Conservation (phyloP, 805 yeast genomes). For the Cyberlindnera nakhonratchasimensis region DNA sequence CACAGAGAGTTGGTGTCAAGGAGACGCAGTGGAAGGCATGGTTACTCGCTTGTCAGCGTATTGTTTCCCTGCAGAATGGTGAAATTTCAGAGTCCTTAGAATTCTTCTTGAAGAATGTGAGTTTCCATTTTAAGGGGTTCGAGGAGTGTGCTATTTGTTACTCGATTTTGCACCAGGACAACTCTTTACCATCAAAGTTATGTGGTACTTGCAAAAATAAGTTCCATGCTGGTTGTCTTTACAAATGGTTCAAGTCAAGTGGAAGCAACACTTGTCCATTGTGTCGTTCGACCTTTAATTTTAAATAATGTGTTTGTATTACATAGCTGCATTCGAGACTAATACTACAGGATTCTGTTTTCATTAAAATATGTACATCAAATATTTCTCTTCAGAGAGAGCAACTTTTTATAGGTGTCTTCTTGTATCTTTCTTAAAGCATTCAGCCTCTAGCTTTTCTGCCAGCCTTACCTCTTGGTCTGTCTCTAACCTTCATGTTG, state of each 20-base stretch:
- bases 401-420: background rate
- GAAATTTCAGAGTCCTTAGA: constrained; percentile 45
- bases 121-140: constrained; percentile 84
- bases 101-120: constrained; percentile 56
- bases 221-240: constrained; percentile 93
- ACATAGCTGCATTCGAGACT: background rate
- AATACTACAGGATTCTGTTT: no score
- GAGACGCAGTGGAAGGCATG: constrained; percentile 94
- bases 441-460: constrained; percentile 13
- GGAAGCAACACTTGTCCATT: constrained; percentile 92
- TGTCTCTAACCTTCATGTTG: constrained; percentile 81
- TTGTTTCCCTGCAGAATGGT: constrained; percentile 71
- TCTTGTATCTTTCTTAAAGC: background rate
- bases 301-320: constrained; percentile 26
- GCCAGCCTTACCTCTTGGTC: constrained; percentile 70
- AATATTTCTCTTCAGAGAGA: no score
- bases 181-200: constrained; percentile 81
- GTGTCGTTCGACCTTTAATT: constrained; percentile 69
- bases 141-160: constrained; percentile 98
- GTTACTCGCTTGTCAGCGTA: constrained; percentile 86
- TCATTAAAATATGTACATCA: no score
- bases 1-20: constrained; percentile 79
- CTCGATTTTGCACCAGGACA: constrained; percentile 80
- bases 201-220: constrained; percentile 91
- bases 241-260: constrained; percentile 96